phyloP scores from a whole-genome alignment of 768 basidiomycete genomes.

The Cytidiella melzeri region DNA sequence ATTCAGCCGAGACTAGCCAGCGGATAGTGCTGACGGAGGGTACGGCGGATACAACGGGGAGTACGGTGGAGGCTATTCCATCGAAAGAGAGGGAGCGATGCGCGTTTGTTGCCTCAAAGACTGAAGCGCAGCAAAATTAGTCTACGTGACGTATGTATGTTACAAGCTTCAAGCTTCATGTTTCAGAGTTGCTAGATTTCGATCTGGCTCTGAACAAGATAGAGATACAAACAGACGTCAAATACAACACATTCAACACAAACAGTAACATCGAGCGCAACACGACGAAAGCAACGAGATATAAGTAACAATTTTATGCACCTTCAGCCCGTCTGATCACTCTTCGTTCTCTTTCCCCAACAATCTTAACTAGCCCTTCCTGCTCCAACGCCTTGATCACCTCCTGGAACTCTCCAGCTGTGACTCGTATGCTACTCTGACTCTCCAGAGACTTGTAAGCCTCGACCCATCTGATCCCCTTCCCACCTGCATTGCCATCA shows the following conservation, averaged over 20 bases:
- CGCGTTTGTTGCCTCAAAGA: slow-evolving; percentile 31
- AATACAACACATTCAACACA: too few species aligned
- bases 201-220: too few species aligned
- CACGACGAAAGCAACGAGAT: background rate
- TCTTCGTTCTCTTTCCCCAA: slow-evolving; percentile 82
- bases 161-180: too few species aligned
- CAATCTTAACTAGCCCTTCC: slow-evolving; percentile 80
- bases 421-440: slow-evolving; percentile 82
- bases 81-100: slow-evolving; percentile 33
- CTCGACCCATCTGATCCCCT: slow-evolving; percentile 77
- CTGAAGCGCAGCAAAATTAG: slow-evolving; percentile 24
- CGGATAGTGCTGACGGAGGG: slow-evolving; percentile 43
- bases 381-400: slow-evolving; percentile 74
- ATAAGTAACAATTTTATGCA: slow-evolving; percentile 2
- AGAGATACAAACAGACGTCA: too few species aligned
- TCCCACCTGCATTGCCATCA: slow-evolving; percentile 40
- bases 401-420: slow-evolving; percentile 73
- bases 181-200: too few species aligned
- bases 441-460: slow-evolving; percentile 71
- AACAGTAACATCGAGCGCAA: background rate
- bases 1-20: slow-evolving; percentile 23
- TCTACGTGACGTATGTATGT: background rate
- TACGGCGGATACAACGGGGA: slow-evolving; percentile 31
- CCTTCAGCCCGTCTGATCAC: slow-evolving; percentile 66
- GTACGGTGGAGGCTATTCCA: slow-evolving; percentile 35